Evolutionary conservation across 306 rosid genomes (phyloP).

Genomic region (Lagenaria siceraria): DNA sequence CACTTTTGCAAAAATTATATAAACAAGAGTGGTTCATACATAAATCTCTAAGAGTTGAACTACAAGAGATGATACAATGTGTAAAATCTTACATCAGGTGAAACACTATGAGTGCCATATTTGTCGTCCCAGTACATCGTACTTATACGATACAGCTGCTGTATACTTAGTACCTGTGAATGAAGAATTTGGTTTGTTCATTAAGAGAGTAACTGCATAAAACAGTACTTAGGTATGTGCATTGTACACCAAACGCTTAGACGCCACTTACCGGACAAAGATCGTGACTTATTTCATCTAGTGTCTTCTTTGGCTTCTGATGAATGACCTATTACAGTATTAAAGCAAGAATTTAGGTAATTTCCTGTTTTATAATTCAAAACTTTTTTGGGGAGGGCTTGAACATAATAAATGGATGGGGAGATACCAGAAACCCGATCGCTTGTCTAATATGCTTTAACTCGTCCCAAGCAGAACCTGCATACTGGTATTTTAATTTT

Average conservation of each 20-base stretch:
- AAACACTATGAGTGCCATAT: slow-evolving; percentile 95
- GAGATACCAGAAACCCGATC: slow-evolving; percentile 54
- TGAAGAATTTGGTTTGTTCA: slow-evolving; percentile 5
- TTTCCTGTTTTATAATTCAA: background rate
- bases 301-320: slow-evolving; percentile 90
- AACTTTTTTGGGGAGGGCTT: background rate
- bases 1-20: background rate
- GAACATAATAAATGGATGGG: background rate
- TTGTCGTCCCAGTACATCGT: slow-evolving; percentile 99
- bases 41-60: background rate
- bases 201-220: background rate
- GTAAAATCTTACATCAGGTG: slow-evolving; percentile 63
- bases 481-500: slow-evolving; percentile 41
- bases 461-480: slow-evolving; percentile 98
- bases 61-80: background rate
- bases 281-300: slow-evolving; percentile 88
- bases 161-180: slow-evolving; percentile 86
- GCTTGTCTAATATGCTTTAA: slow-evolving; percentile 99
- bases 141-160: slow-evolving; percentile 93
- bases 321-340: slow-evolving; percentile 68
- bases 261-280: slow-evolving; percentile 78
- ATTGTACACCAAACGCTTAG: background rate
- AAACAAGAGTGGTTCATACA: background rate
- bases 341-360: background rate
- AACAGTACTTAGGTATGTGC: background rate